phyloP scores from a whole-genome alignment of 768 basidiomycete species.

The Pleurotus tuber-regium region DNA sequence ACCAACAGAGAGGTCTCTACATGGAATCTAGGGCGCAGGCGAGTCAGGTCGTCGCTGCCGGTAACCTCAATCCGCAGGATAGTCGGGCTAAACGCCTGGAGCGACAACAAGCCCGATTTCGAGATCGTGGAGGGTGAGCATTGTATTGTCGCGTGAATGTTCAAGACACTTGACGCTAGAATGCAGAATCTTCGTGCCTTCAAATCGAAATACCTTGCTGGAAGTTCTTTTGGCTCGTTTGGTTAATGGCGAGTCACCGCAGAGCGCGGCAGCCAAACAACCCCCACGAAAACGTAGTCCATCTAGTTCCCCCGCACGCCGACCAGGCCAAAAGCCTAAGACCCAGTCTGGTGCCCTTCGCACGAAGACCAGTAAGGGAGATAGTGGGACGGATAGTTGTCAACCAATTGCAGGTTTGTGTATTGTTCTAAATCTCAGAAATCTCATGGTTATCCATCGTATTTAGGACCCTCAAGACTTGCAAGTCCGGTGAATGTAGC shows the following conservation, averaged over 20 bases:
- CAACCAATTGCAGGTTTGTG: background rate
- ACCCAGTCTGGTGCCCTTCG: background rate
- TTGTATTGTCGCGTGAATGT: background rate
- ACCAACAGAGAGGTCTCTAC: too few relatives aligned
- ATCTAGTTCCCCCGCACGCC: background rate
- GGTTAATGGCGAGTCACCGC: slow-evolving; percentile 45
- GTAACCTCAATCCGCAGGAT: slow-evolving; percentile 42
- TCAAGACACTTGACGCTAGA: background rate
- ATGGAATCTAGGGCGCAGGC: too few relatives aligned
- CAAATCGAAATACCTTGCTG: slow-evolving; percentile 44
- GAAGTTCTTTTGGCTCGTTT: slow-evolving; percentile 50
- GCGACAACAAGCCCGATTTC: slow-evolving; percentile 63
- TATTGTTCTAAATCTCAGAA: background rate
- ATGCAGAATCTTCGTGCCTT: slow-evolving; percentile 51
- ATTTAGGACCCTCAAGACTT: background rate
- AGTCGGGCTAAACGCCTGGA: slow-evolving; percentile 60
- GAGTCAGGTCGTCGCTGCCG: too few relatives aligned
- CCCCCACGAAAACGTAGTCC: background rate
- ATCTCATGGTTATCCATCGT: background rate
- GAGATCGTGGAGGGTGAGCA: slow-evolving; percentile 65
- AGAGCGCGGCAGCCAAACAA: slow-evolving; percentile 15
- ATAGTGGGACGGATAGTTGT: background rate
- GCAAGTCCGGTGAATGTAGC: background rate
- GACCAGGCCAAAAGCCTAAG: background rate
- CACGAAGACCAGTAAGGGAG: background rate